Evolutionary conservation across 139 green algal species (phyloP).

Genomic region (Chlorella sp.): DNA sequence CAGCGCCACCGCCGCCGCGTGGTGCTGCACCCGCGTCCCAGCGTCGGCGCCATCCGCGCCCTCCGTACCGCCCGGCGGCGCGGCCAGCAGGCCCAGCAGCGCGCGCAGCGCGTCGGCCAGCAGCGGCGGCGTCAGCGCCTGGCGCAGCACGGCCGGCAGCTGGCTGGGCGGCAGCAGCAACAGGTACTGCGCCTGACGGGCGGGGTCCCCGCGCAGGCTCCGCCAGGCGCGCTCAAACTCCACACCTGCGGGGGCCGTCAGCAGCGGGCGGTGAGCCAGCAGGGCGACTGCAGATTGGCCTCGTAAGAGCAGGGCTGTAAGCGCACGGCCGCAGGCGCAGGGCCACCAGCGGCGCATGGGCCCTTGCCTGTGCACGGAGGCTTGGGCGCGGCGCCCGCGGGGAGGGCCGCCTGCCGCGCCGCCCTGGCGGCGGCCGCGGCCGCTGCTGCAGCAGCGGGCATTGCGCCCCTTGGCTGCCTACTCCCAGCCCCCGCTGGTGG

Average conservation of each 20-base stretch:
- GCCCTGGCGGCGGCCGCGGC: neutral
- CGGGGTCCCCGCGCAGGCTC: constrained; percentile 42
- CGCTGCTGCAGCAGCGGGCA: neutral
- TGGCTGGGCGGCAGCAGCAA: constrained; percentile 41
- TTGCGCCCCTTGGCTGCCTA: constrained; percentile 8
- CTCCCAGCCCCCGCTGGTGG: neutral
- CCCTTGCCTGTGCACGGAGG: neutral
- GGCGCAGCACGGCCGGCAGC: constrained; percentile 64
- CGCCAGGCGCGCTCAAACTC: constrained; percentile 80
- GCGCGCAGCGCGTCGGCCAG: constrained; percentile 28
- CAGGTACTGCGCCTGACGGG: constrained; percentile 60
- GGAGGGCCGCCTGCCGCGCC: neutral
- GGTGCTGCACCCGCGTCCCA: neutral
- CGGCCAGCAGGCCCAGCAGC: constrained; percentile 23
- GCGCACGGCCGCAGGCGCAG: too few species aligned
- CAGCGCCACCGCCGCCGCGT: neutral
- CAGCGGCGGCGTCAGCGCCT: constrained; percentile 57
- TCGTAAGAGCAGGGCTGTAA: neutral
- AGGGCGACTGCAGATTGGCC: neutral
- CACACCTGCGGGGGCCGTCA: constrained; percentile 44
- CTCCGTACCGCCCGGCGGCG: too few species aligned
- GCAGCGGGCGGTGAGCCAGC: too few species aligned
- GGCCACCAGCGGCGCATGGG: too few species aligned
- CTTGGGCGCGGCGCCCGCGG: neutral
- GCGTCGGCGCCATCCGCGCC: too few species aligned